Conservation (phyloP, 257 asterid species). For the Solanum virginianum region DNA sequence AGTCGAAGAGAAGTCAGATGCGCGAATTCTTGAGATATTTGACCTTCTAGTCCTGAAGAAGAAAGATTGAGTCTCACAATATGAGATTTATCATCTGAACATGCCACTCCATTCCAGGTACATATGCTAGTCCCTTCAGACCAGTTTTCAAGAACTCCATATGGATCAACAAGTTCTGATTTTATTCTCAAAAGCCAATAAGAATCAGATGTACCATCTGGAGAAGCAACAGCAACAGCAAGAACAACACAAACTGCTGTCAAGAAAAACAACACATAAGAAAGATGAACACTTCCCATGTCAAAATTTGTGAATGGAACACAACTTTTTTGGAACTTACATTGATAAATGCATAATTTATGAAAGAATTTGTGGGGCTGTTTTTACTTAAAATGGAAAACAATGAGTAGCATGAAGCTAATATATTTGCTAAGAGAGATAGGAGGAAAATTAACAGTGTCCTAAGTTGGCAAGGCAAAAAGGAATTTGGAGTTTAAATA, state of each 20-base stretch:
- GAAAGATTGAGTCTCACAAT: constrained; percentile 49
- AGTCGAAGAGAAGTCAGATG: constrained; percentile 43
- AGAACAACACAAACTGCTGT: constrained; percentile 15
- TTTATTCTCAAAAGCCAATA: constrained; percentile 44
- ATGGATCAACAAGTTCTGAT: constrained; percentile 48
- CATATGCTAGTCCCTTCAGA: constrained; percentile 38
- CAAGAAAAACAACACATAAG: constrained; percentile 26
- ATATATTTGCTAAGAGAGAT: not conserved
- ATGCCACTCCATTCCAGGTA: constrained; percentile 65
- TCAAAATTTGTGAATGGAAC: not conserved
- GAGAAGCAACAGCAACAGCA: constrained; percentile 11
- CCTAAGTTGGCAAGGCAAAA: not conserved
- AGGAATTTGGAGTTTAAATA: constrained; percentile 27
- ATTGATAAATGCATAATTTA: not conserved
- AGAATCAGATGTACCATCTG: constrained; percentile 33
- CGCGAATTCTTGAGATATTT: constrained; percentile 42
- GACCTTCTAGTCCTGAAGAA: constrained; percentile 38
- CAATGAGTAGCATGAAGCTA: not conserved
- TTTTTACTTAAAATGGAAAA: not conserved
- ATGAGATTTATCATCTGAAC: constrained; percentile 40
- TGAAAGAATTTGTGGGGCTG: not conserved
- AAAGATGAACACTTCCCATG: constrained; percentile 33
- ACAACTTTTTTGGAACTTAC: not conserved
- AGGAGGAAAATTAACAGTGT: constrained; percentile 1
- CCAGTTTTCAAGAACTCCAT: constrained; percentile 55